Percentiles rank a stretch among this genome's conserved stretches.
phyloP scores from a whole-genome alignment of 352 stramenopile genomes.

The Elongisporangium anandrum region DNA sequence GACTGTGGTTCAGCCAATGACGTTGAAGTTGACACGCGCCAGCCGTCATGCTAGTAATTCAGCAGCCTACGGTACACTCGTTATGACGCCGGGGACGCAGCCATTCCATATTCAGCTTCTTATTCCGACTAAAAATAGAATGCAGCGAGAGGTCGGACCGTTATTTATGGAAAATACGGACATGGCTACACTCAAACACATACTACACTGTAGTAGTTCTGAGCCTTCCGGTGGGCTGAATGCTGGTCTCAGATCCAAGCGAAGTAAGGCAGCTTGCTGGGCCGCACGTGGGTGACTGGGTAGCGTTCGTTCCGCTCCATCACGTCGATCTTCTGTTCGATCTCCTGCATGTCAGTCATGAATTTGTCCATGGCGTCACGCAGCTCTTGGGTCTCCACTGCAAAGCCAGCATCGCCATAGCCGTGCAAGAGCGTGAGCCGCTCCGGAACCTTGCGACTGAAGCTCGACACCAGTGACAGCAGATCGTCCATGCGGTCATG shows the following conservation, averaged over 20 bases:
- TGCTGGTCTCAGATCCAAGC: constrained; percentile 1
- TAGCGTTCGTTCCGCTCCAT: neutral
- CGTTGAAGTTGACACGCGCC: too few species aligned
- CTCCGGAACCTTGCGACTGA: neutral
- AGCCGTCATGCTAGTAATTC: too few species aligned
- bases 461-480: neutral
- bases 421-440: neutral
- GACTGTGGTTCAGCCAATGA: neutral
- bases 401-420: neutral
- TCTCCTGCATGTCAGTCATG: neutral
- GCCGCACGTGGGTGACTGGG: neutral
- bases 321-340: neutral
- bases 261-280: neutral
- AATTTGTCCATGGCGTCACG: neutral
- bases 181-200: neutral
- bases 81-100: neutral
- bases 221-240: constrained; percentile 5
- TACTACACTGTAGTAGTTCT: too few species aligned
- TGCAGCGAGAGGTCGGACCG: neutral
- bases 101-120: neutral
- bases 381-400: neutral
- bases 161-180: neutral
- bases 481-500: neutral
- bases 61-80: too few species aligned
- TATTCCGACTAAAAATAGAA: neutral